Evolutionary conservation across 352 stramenopile genomes (phyloP), one percentile per base, ranked within the genome.

Genomic region (Lagenidium sp.): DNA sequence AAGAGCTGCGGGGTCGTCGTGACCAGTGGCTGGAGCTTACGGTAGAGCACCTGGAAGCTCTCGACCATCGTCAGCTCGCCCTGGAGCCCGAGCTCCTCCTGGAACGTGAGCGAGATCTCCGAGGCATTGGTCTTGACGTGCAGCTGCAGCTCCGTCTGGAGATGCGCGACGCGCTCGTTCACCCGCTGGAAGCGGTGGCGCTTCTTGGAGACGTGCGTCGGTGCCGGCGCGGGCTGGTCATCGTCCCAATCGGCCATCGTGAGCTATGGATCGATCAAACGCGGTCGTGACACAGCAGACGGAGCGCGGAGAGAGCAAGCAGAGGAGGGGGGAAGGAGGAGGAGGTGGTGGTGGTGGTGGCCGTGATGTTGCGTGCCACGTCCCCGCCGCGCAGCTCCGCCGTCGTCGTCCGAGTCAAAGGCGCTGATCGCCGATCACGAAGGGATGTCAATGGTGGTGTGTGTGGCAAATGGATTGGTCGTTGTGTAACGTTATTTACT

Each of bases 181-280:
- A 91, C 78, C 32, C 68, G 74, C 58, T 91, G 72, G 58, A 94
- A 94, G 63, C 82, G 82, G 45, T 92, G 80, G 41, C 80, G 70
- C 66, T 84, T 85, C 57, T 82, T 83, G 34, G 57, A 62, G 25
- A 68, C 39, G 42, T 60, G 58, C 20, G 28, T 53, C 25, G 55
- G n/a, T n/a, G n/a, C n/a, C n/a, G n/a, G n/a, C n/a, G n/a, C n/a
- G n/a, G n/a, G n/a, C n/a, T n/a, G n/a, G n/a, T n/a, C n/a, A n/a
- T n/a, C n/a, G n/a, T n/a, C n/a, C n/a, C n/a, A n/a, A n/a, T n/a
- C n/a, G n/a, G n/a, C n/a, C n/a, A n/a, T n/a, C n/a, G n/a, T n/a
- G n/a, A n/a, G n/a, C n/a, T n/a, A n/a, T n/a, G n/a, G n/a, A n/a
- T n/a, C n/a, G n/a, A n/a, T n/a, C n/a, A n/a, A n/a, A n/a, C n/a